phyloP scores from a whole-genome alignment of 345 rosid genomes.

The Pistacia atlantica region DNA sequence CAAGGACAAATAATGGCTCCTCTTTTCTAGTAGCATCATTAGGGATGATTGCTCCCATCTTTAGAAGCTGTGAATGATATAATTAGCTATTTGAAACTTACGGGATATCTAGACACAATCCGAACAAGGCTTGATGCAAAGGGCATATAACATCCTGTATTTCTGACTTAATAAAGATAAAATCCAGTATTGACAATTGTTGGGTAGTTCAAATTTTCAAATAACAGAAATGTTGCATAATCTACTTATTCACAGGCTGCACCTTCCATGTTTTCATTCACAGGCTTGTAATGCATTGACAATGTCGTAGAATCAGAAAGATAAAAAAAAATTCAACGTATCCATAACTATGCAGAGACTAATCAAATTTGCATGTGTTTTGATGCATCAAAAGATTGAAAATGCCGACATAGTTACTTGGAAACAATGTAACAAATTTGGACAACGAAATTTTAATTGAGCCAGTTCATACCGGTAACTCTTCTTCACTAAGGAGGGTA shows the following conservation, averaged over 20 bases:
- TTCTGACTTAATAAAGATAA: not conserved
- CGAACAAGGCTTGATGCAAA: not conserved
- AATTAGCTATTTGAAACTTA: not conserved
- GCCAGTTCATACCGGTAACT: conserved; percentile 30
- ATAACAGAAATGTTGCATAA: not conserved
- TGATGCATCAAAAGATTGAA: not conserved
- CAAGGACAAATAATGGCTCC: not conserved
- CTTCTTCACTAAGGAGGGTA: conserved; percentile 31
- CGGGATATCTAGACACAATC: not conserved
- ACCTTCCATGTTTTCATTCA: not conserved
- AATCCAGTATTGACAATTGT: not conserved
- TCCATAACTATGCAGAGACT: not conserved
- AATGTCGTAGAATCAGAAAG: not conserved
- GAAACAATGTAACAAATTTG: not conserved
- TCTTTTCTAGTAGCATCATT: not conserved
- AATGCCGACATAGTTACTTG: not conserved
- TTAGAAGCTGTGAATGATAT: not conserved
- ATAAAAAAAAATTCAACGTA: not conserved
- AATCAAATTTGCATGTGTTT: not conserved
- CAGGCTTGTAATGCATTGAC: not conserved
- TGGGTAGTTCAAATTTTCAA: not conserved
- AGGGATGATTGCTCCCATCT: not conserved
- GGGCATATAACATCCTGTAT: too few relatives aligned
- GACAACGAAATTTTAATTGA: not conserved
- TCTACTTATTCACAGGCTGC: not conserved